Base-by-base conservation (phyloP, 768 basidiomycete species). In the Suillus alpinus region DNA sequence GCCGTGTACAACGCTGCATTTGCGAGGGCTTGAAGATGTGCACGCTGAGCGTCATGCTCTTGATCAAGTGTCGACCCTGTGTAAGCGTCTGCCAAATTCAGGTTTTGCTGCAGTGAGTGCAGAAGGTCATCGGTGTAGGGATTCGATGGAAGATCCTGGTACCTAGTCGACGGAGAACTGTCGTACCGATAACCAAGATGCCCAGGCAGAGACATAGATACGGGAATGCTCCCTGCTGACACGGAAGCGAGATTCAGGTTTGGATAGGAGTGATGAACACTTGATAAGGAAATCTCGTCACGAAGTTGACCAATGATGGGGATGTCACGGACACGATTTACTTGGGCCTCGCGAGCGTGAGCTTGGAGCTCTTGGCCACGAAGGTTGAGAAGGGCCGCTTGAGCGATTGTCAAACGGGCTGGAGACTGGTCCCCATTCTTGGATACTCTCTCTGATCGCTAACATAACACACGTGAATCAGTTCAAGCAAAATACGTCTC, bases 311-410 rank as follows among this genome's bases (percentile, higher is more conserved):
- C 44, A n/a, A 49, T 57, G 62, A 52, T 43, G 20, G 60, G 60
- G 16, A 65, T 40, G 9, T 59, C 39, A 41, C 62, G 60, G 53
- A 64, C 63, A 43, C 68, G 59, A 43, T 60, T 12, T 49, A 44
- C 59, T 18, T 60, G 40, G 2, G 32, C 29, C 34, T 63, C 59
- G 34, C 58, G 60, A 23, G 43, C 29, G 23, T 59, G 62, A 49
- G 58, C 18, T 66, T 75, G 78, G 59, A 68, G 69, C 23, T 89
- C 86, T 57, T 87, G 83, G 6, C 90, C 90, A 58, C 83, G 87
- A 46, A 91, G 79, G 67, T 90, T 92, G 58, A 92, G 81, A 26
- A 92, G 72, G 1, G 90, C 83, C 6, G 90, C 90, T 66, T 91
- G 89, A 0, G 90, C 90, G 64, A 92, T 91, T 6, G 89, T 89